Base-by-base conservation (phyloP, 441 rosid species). In the Populus hybrid region DNA sequence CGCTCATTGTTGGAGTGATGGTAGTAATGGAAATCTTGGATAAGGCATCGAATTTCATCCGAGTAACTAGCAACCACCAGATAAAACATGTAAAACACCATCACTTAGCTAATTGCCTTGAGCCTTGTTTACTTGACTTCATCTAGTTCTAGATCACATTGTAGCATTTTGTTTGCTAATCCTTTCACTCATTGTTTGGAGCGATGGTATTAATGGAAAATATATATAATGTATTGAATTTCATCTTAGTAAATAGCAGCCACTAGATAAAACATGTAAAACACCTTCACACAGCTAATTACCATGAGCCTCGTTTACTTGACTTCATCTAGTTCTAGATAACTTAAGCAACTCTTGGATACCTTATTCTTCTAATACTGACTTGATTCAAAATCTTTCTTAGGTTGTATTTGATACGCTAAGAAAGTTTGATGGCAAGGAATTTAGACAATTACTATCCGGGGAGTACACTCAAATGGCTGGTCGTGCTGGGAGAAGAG, bases 381-480 rank as follows among this genome's bases (percentile, higher is more conserved):
- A 78, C 71, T 28, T 76, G 82, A 61, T 66, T 76, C 28, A 71
- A 75, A 67, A 78, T 79, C 21, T 24, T 65, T 78, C 79, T 69
- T 83, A 95, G 98, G 98, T 96, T 78, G 97, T 94, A 78, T 96
- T 96, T 87, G 99, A 94, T 90, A 84, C 89, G 67, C 85, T 96
- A 80, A 93, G 97, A 86, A 96, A 96, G 88, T 96, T 94, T 82
- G 98, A 93, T 86, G 99, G 99, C 69, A 96, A 89, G 87, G 98
- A 90, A 87, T 92, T 90, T 78, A 90, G 98, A 83, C 87, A 79
- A 75, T 83, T 96, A 76, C 97, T 94, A 82, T 93, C 99, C 75
- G 99, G 99, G 78, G 99, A 96, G 85, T 96, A 96, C 88, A 96
- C 98, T 85, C 99, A 96, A 84, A 96, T 96, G 99, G 98, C 98